Evolutionary conservation across 345 rosid genomes (phyloP).

Genomic region (Sonneratia alba): DNA sequence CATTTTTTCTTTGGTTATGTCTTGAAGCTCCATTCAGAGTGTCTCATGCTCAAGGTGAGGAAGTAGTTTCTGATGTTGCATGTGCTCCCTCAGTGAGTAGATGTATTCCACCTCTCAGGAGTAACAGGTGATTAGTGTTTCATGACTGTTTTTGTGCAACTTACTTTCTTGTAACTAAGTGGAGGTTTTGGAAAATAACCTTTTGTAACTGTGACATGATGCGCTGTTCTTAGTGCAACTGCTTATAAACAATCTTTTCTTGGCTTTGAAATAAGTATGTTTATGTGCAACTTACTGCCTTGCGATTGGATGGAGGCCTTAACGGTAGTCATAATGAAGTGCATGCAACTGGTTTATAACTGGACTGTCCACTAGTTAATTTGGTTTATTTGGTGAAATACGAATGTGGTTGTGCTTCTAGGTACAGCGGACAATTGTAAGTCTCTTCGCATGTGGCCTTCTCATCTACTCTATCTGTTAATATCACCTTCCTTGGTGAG

Average conservation of each 20-base stretch:
- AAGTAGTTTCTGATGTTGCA: slow-evolving; percentile 34
- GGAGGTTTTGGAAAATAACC: neutral
- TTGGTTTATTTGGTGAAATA: neutral
- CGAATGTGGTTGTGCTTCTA: neutral
- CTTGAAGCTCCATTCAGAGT: slow-evolving; percentile 41
- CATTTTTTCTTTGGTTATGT: slow-evolving; percentile 6
- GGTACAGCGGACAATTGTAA: neutral
- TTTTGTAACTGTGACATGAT: neutral
- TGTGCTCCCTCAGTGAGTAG: slow-evolving; percentile 28
- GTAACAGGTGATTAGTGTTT: slow-evolving; percentile 45
- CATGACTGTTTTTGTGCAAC: neutral
- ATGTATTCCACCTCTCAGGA: slow-evolving; percentile 32
- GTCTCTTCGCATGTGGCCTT: neutral
- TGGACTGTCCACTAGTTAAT: neutral
- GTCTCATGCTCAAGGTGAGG: slow-evolving; percentile 38
- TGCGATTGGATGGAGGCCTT: neutral
- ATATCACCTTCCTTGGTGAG: neutral
- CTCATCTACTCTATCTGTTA: neutral
- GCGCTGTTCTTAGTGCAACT: neutral
- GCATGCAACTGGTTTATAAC: neutral
- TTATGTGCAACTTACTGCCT: neutral
- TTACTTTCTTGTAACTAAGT: neutral
- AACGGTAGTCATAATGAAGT: neutral
- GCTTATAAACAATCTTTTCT: neutral
- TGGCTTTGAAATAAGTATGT: neutral